Base-by-base conservation (phyloP, 225 moss, liverwort and hornwort species). In the Climacium dendroides region DNA sequence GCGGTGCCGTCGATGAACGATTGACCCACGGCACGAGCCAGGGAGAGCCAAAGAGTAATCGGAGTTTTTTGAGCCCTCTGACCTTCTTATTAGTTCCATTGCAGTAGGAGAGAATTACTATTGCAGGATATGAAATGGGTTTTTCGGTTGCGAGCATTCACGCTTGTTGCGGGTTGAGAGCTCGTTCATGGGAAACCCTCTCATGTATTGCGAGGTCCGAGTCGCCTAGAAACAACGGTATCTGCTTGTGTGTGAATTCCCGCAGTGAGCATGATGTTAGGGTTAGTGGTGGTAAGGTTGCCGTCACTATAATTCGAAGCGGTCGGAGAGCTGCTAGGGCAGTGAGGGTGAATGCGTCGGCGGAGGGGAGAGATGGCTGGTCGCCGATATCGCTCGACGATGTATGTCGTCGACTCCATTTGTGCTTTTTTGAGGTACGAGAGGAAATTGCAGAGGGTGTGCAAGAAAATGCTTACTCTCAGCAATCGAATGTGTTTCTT, bases 351-450 rank as follows among this genome's bases (percentile, higher is more conserved):
- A 92, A 85, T 72, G 93, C 82, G 37, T 88, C 89, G 58, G 86
- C 60, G 25, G 87, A 79, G 69, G 87, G 88, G 26, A 85, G 85
- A 62, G 90, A 85, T 65, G 91, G 89, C 28, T 82, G 89, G 92
- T 86, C 90, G 86, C 92, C 85, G 87, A 83, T 67, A 5, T 90
- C 96, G 22, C 93, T 96, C 12, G 84, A 85, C 61, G 90, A 94
- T 59, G 87, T 90, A 22, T 96, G 94, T 89, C 92, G 94, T 55
- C 92, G 83, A 39, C 89, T 96, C 78, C 95, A 95, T 88, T 88
- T 89, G 60, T 93, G 95, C 90, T 96, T 92, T 88, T 96, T 94
- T 86, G 96, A 96, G 93, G 92, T 96, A 72, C 43, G 52, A 53
- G 57, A 60, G 82, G 30, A 70, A 64, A 65, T 62, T 80, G 72